Base-by-base conservation (phyloP, 2,329 filamentous ascomycete genomes). In the Calonectria honghensis region DNA sequence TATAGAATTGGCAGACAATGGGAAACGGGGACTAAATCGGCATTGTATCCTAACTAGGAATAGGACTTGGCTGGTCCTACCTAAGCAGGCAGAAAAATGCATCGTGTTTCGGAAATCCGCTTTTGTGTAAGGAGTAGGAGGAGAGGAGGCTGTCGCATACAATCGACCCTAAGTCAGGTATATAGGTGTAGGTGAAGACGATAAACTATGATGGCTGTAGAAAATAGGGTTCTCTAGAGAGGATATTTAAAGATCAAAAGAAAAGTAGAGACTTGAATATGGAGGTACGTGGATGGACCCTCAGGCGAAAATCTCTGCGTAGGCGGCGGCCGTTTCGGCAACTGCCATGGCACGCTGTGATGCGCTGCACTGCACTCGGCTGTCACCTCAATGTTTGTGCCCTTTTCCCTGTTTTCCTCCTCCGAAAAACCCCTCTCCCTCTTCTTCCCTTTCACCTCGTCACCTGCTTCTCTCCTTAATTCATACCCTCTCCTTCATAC, bases 311-410 rank as follows among this genome's bases (percentile, higher is more conserved):
- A 31, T 16, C 20, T 16, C 16, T 27, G 27, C 27, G 20, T 20
- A 24, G 32, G 32, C 52, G 37, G 32, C 63, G 27, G 11, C 63
- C 16, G 35, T 41, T 64, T 64, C 57, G 61, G 68, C 68, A 71
- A 71, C 61, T 39, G 59, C 61, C 68, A 64, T 65, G 24, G 59
- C 50, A 57, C 41, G 37, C 52, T 45, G 61, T 71, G 68, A 66
- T 65, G 59, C 59, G 63, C 59, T 71, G 59, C 35, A 68, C 39
- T 68, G 61, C 52, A 72, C 70, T 37, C 45, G 52, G 57, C 69
- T 65, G 52, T 63, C 59, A 51, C 39, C 68, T 48, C 37, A 48
- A 37, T 63, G 65, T 69, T 68, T 68, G 64, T 64, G 41, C 29
- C 54, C 59, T 24, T 64, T n/a, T 54, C 41, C 14, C 20, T 37